Percentiles rank a stretch among this genome's conserved stretches.
Conservation (phyloP, 2,329 filamentous ascomycete species). For the Chrysosporium queenslandicum region DNA sequence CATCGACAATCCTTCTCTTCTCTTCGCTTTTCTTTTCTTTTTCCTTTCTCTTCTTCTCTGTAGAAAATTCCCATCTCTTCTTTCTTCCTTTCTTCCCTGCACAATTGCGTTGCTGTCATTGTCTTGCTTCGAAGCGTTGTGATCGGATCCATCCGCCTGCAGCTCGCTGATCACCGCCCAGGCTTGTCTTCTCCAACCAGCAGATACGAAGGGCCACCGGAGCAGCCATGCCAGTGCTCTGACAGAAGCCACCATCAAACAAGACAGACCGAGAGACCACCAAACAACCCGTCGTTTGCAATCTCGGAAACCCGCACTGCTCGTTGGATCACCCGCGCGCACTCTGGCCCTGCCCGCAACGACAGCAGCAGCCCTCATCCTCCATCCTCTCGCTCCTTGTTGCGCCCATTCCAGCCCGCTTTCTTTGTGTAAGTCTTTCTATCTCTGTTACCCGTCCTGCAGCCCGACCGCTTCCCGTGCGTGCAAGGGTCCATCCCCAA, state of each 20-base stretch:
- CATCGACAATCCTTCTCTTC: background rate
- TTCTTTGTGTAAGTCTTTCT: conserved; percentile 11
- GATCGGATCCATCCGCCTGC: background rate
- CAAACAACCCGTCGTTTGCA: background rate
- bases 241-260: too few species aligned
- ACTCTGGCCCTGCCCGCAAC: background rate
- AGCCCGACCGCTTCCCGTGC: background rate
- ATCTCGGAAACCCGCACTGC: background rate
- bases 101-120: background rate
- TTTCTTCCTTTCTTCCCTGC: background rate
- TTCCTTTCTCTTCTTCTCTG: background rate
- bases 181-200: too few species aligned
- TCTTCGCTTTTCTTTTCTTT: background rate
- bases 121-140: background rate
- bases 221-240: too few species aligned
- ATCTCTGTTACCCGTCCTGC: conserved; percentile 6
- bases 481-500: conserved; percentile 1
- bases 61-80: background rate
- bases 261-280: background rate
- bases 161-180: background rate
- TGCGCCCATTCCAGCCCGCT: background rate
- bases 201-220: too few species aligned
- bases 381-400: background rate
- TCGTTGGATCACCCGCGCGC: background rate
- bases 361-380: too few species aligned